Evolutionary conservation across 768 basidiomycete species (phyloP), one percentile per base, ranked within the genome.

Genomic region (Lactarius tabidus): DNA sequence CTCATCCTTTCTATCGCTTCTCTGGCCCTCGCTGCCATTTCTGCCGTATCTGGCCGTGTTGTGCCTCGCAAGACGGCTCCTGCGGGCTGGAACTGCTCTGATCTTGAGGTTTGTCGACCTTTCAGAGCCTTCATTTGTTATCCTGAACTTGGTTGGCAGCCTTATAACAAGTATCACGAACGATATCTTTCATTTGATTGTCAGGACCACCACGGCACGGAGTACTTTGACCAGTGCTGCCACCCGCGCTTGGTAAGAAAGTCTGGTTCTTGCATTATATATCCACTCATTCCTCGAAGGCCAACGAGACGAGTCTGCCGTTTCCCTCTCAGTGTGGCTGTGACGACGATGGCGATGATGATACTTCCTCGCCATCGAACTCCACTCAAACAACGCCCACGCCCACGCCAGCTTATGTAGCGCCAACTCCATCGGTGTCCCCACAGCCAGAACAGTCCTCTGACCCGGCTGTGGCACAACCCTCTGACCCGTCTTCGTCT

Each of bases 151-250:
- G 54, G 39, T 57, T 62, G 57, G 29, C 62, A 87, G 85, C 55
- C 73, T 20, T 89, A 89, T 71, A 69, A 75, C 45, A 68, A 59
- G 18, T 88, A 90, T 77, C 85, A 89, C 77, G 69, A 73, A 33
- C 81, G 90, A 64, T 91, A 91, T n/a, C 75, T 70, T 83, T 62
- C 81, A 82, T 51, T 89, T 67, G 78, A 77, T 68, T 83, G 82
- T 75, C 68, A 77, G 67, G 59, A 52, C 54, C 70, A 81, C 70
- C 79, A 81, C 68, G 59, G 63, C 60, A 72, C 70, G 15, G 0
- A 58, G 10, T 88, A 87, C 78, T 92, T 90, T 74, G 78, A 84
- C 61, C 62, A 71, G 33, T 93, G 92, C 73, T 90, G 90, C 80
- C 85, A 85, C 73, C 86, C 90, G 64, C 77, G 90, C 65, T 78